These are phyloP conservation scores for Eucalyptus marginata DNA, from an alignment of 345 rosid genomes.

Conservation along the genomic window DNA sequence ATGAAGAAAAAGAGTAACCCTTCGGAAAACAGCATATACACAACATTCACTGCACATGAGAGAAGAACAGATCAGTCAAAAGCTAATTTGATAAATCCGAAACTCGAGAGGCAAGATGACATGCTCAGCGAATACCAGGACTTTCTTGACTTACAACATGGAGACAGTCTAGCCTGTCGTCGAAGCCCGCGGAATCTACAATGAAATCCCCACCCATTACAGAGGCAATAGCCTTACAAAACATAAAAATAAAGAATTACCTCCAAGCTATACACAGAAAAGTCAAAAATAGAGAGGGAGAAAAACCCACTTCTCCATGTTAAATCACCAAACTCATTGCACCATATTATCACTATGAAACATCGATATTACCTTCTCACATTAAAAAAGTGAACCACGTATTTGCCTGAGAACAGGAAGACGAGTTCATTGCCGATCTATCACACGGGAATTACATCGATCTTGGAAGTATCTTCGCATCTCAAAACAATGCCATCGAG, in stretches of 20 bases:
- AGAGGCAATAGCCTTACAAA: background rate
- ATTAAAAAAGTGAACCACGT: background rate
- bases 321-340: background rate
- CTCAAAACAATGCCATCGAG: constrained; percentile 87
- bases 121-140: background rate
- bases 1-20: background rate
- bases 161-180: background rate
- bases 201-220: background rate
- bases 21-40: background rate
- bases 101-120: background rate
- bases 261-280: background rate
- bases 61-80: background rate
- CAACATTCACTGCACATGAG: background rate
- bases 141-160: background rate
- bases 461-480: constrained; percentile 87
- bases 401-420: background rate
- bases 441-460: constrained; percentile 85
- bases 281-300: background rate
- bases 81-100: background rate
- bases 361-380: background rate
- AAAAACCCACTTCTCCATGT: background rate
- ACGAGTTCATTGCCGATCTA: background rate
- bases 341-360: background rate
- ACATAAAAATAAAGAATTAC: background rate
- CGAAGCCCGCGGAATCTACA: background rate